These are phyloP conservation scores for Podaxis carcinomalis DNA, from an alignment of 768 basidiomycete genomes.

Conservation along the genomic window DNA sequence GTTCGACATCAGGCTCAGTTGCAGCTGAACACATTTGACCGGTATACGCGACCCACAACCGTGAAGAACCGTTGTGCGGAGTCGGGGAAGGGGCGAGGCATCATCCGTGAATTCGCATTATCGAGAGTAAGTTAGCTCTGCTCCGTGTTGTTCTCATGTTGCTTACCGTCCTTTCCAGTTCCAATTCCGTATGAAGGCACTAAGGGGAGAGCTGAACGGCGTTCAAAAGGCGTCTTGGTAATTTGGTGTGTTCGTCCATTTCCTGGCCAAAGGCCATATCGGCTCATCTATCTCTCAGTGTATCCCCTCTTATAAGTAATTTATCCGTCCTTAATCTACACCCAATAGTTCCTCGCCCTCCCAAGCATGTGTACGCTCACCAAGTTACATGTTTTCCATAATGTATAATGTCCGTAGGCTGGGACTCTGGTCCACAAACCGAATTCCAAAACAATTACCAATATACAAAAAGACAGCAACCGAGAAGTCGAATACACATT, in stretches of 20 bases:
- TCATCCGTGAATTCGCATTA: conserved; percentile 86
- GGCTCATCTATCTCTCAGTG: not conserved
- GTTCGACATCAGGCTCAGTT: conserved; percentile 93
- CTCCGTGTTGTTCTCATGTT: not conserved
- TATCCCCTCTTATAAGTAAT: not conserved
- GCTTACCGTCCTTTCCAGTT: conserved; percentile 41
- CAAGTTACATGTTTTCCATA: not conserved
- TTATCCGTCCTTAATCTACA: not conserved
- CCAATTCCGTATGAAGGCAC: conserved; percentile 86
- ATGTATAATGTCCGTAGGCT: not conserved
- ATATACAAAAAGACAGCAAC: not conserved
- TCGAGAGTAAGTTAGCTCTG: conserved; percentile 55
- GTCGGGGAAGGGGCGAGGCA: conserved; percentile 81
- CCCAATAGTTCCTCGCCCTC: not conserved
- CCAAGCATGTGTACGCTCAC: not conserved
- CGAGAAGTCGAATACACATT: not conserved
- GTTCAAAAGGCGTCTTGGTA: conserved; percentile 94
- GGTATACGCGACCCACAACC: conserved; percentile 77
- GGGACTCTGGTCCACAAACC: not conserved
- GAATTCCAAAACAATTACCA: not conserved
- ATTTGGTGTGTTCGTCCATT: conserved; percentile 11
- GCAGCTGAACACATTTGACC: conserved; percentile 83
- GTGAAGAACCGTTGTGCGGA: conserved; percentile 88
- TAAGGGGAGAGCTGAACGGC: conserved; percentile 78
- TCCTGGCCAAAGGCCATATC: not conserved